A percentile compares a stretch with the other conserved stretches of the same genome.
These are phyloP conservation scores for Hippophae rhamnoides DNA, from an alignment of 306 rosid species.

Conservation along the genomic window DNA sequence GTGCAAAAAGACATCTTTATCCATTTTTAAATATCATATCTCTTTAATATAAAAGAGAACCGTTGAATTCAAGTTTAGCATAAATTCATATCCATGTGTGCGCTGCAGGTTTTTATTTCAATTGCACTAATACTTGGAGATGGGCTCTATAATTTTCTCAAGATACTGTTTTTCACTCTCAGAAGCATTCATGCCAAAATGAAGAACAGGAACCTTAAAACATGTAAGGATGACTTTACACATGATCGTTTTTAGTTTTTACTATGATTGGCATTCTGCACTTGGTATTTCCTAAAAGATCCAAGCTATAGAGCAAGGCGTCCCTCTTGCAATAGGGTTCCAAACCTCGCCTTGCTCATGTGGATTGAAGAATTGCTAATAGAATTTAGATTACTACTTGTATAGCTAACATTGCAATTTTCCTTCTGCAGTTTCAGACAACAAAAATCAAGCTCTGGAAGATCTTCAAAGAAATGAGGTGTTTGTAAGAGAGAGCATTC, in stretches of 20 bases:
- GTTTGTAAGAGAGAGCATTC: constrained; percentile 71
- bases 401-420: constrained; percentile 16
- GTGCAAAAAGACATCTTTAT: constrained; percentile 23
- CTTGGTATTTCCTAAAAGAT: neutral
- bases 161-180: constrained; percentile 57
- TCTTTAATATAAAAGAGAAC: neutral
- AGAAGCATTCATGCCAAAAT: constrained; percentile 37
- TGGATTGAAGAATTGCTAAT: neutral
- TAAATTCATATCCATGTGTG: constrained; percentile 10
- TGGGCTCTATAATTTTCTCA: constrained; percentile 86
- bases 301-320: neutral
- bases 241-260: neutral
- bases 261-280: constrained; percentile 5
- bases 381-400: constrained; percentile 7
- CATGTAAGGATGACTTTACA: constrained; percentile 36
- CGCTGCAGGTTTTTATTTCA: constrained; percentile 79
- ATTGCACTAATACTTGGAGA: constrained; percentile 90
- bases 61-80: constrained; percentile 8
- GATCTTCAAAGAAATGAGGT: constrained; percentile 70
- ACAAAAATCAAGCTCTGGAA: constrained; percentile 37
- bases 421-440: constrained; percentile 36
- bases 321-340: too few relatives aligned
- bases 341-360: too few relatives aligned
- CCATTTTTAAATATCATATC: constrained; percentile 2
- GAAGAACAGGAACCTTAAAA: constrained; percentile 37